Base-by-base conservation (phyloP, 768 basidiomycete species). In the Macrolepiota fuliginosa region DNA sequence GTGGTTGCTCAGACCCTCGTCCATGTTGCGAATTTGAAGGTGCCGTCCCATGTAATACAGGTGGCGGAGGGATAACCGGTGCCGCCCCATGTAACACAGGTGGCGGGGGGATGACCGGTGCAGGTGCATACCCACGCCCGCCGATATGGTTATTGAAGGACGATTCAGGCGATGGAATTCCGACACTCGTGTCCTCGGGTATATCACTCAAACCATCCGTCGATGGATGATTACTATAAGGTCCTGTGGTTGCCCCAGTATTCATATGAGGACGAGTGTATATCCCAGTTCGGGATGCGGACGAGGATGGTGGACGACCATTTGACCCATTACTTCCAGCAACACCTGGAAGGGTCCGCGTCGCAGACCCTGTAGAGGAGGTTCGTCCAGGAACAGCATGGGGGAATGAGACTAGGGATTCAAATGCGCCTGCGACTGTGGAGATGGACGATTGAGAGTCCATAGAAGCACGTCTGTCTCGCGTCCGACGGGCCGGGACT, bases 151-250 rank as follows among this genome's bases (percentile, higher is more conserved):
- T 40, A 24, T 12, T 39, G 29, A 32, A 3, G 40, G 47, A 49
- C 10, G 24, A 12, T 7, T 25, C 54, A 22, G 47, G 56, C 22
- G 57, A 58, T 5, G 37, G 2, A 24, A 19, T n/a, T 15, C 60
- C 24, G 9, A 49, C 7, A 25, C 60, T 61, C 7, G 42, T 53
- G 45, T 61, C 60, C 22, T 61, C 60, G 1, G 60, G 60, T 47
- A 61, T 61, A 54, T 54, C 60, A 50, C 60, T 54, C 46, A 61
- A 39, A 35, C 17, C 32, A 12, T 54, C 60, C 10, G n/a, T 15
- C 22, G n/a, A 12, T 24, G 15, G 42, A 6, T 24, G 52, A 47
- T 29, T 35, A 3, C 49, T 46, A 52, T 40, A 50, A 17, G 36
- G 49, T 15, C 57, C 57, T 2, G 27, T 17, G 11, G 32, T 22